Evolutionary conservation across 495 filamentous ascomycete species (phyloP), one percentile per base, ranked within the genome.

Genomic region (Evansstolkia leycettana): DNA sequence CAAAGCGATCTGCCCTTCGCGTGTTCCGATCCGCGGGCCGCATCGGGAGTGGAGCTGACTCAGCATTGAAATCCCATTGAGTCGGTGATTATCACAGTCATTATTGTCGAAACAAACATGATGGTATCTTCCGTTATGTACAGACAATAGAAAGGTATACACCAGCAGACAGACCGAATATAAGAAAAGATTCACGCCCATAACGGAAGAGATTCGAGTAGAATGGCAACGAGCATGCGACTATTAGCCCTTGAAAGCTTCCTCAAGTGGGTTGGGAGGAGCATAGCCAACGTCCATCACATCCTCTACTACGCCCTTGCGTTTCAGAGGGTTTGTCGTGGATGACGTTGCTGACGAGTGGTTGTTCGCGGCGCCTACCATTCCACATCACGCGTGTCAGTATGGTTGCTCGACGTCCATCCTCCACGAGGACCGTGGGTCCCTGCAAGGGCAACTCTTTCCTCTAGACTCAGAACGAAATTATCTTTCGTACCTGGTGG

Each of bases 401-500:
- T 28, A 27, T 42, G 33, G 37, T 29, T 32, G 17, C 31, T 43
- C 33, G 34, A 28, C 23, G 31, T 16, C 50, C 43, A 43, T 37
- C 24, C 12, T 28, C 26, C 19, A 34, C 19, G 32, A 14, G 41
- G 19, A 27, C 34, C 23, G 36, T 23, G 31, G 34, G 28, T 23
- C 28, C 33, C 37, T 8, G 34, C 9, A 19, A 34, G 23, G 32
- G 33, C 17, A 31, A 17, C 11, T 9, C 32, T 13, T 31, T 26
- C 38, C 19, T 36, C 17, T 19, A 41, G 17, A 14, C 34, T 36
- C 34, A 16, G 17, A 28, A 26, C 19, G 35, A 41, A 19, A 33
- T 47, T 40, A 33, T 45, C 43, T 33, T 31, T 43, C 54, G 48
- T 57, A 62, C 58, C 55, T 59, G 54, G 32, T 33, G 34, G 35